Base-by-base conservation (phyloP, 768 basidiomycete genomes). In the Suillus weaverae region DNA sequence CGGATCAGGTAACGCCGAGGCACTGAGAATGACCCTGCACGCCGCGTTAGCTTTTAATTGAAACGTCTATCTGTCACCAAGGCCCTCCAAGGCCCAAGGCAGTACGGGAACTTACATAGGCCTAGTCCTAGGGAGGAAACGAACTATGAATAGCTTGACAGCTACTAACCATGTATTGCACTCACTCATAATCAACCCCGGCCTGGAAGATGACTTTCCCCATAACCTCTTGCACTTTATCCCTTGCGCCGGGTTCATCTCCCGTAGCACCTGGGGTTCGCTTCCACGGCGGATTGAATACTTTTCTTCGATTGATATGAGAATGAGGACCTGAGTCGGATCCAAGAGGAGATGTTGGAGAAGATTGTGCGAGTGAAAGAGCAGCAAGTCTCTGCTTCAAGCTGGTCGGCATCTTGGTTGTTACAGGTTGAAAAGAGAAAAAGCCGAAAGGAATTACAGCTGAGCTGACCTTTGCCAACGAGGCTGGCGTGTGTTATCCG, bases 171-270 rank as follows among this genome's bases (percentile, higher is more conserved):
- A 39, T 50, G 30, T 60, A 57, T 30, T 6, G 61, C 20, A 82
- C 89, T 72, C 70, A 95, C 94, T 94, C 92, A 68, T 87, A 94
- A 78, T 95, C 94, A 64, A 94, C 90, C 2, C 94, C 94, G 51
- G 94, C 94, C 73, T 94, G 93, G 70, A 91, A 94, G 53, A 95
- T 92, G 78, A 95, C 81, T 73, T 81, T 86, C 44, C 78, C 72
- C 80, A 95, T 84, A 35, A 90, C 84, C 18, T 87, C 84, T 67
- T 91, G 88, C 14, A 92, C 75, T 65, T 77, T 79, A 51, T 86
- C 82, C 53, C 72, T 70, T 8, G 65, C 75, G 70, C 68, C 70
- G 60, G 73, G 72, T 65, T 72, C 73, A 61, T 70, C 62, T 63
- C 66, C 69, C 60, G 67, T 67, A 4, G 65, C 70, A 46, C 68